Evolutionary conservation across 2,329 filamentous ascomycete genomes (phyloP).

Genomic region (Mycocentrospora acerina): DNA sequence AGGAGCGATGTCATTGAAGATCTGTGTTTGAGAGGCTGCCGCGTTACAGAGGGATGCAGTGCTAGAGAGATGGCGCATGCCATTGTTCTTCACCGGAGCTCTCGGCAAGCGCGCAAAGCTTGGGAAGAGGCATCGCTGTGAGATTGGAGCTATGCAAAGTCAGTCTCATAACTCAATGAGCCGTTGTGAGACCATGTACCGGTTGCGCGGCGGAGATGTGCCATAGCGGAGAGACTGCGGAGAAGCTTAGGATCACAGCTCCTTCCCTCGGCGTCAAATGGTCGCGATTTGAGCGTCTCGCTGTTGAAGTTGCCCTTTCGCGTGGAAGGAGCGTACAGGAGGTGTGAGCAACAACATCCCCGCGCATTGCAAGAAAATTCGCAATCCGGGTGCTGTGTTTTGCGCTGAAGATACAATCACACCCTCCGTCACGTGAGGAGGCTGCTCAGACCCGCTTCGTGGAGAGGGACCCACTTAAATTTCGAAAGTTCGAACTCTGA

Average conservation of each 20-base stretch:
- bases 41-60: slow-evolving; percentile 20
- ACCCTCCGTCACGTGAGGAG: not conserved
- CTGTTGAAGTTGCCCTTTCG: slow-evolving; percentile 5
- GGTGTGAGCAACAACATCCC: slow-evolving; percentile 21
- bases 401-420: slow-evolving; percentile 28
- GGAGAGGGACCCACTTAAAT: slow-evolving; percentile 13
- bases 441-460: too few relatives aligned
- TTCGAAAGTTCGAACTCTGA: slow-evolving; percentile 12
- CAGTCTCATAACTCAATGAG: slow-evolving; percentile 15
- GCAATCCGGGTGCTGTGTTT: slow-evolving; percentile 4
- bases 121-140: slow-evolving; percentile 3
- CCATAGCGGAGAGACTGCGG: slow-evolving; percentile 28
- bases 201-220: slow-evolving; percentile 18
- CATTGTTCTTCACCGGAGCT: slow-evolving; percentile 5
- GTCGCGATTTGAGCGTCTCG: slow-evolving; percentile 5
- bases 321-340: slow-evolving; percentile 8
- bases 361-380: slow-evolving; percentile 3
- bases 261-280: slow-evolving; percentile 3
- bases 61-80: slow-evolving; percentile 21
- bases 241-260: slow-evolving; percentile 19
- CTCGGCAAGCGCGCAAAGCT: slow-evolving; percentile 3
- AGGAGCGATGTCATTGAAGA: slow-evolving; percentile 74
- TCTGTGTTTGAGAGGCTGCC: slow-evolving; percentile 52
- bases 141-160: slow-evolving; percentile 13
- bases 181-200: slow-evolving; percentile 12